Evolutionary conservation across 2,329 filamentous ascomycete species (phyloP).

Genomic region (Xylariales sp.): DNA sequence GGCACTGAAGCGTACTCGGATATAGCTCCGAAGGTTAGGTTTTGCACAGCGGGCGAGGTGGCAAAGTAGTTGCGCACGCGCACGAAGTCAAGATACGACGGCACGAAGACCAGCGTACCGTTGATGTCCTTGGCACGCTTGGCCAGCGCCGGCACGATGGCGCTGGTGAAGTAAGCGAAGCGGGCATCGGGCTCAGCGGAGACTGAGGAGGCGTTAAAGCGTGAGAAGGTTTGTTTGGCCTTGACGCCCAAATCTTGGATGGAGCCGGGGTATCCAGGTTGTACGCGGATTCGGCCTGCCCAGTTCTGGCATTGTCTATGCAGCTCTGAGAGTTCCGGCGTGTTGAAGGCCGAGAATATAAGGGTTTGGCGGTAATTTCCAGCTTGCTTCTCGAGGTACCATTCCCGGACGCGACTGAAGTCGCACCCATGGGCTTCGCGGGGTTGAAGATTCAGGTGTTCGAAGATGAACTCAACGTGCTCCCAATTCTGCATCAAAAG

Average conservation of each 20-base stretch:
- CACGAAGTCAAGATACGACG: constrained; percentile 92
- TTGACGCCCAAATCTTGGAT: constrained; percentile 70
- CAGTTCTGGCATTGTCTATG: constrained; percentile 74
- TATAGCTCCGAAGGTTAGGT: constrained; percentile 70
- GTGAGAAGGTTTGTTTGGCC: constrained; percentile 82
- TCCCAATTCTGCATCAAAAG: constrained; percentile 99
- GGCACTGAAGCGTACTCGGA: constrained; percentile 80
- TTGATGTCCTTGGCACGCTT: constrained; percentile 59
- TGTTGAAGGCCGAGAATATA: constrained; percentile 75
- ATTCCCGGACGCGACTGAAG: constrained; percentile 81
- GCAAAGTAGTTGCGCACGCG: constrained; percentile 89
- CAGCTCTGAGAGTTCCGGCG: constrained; percentile 80
- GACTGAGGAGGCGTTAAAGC: constrained; percentile 69
- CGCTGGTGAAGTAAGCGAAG: constrained; percentile 85
- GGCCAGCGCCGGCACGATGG: constrained; percentile 70
- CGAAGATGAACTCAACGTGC: constrained; percentile 86
- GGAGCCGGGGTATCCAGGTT: constrained; percentile 62
- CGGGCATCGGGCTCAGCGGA: constrained; percentile 77
- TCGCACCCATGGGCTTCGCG: constrained; percentile 89
- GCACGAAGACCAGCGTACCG: constrained; percentile 83
- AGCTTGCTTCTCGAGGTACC: constrained; percentile 89
- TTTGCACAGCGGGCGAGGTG: constrained; percentile 53
- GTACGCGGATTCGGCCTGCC: constrained; percentile 72
- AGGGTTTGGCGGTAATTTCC: constrained; percentile 81
- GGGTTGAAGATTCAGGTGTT: constrained; percentile 86